phyloP scores from a whole-genome alignment of 2,329 filamentous ascomycete species.

The Cryoendolithus antarcticus region DNA sequence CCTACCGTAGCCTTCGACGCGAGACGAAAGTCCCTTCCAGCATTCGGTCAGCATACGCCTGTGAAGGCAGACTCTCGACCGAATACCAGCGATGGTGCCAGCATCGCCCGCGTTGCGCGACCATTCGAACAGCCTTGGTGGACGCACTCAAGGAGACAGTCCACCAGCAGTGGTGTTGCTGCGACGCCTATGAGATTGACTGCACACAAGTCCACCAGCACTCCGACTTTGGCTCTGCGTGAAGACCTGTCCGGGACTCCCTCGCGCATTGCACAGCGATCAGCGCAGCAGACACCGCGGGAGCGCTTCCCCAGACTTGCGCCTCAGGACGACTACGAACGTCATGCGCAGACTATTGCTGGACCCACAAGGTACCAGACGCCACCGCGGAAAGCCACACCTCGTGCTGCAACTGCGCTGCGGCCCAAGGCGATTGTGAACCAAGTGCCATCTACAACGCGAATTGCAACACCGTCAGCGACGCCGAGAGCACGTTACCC shows the following conservation, averaged over 20 bases:
- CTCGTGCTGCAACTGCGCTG: too few relatives aligned
- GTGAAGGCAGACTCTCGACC: constrained; percentile 10
- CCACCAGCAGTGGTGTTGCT: background rate
- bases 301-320: constrained; percentile 11
- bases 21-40: constrained; percentile 22
- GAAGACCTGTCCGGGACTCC: background rate
- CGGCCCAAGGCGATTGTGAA: too few relatives aligned
- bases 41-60: constrained; percentile 10
- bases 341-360: constrained; percentile 6
- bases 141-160: constrained; percentile 7
- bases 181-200: too few relatives aligned
- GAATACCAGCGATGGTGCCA: constrained; percentile 18
- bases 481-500: too few relatives aligned
- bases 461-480: too few relatives aligned
- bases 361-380: constrained; percentile 7
- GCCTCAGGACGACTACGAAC: constrained; percentile 6
- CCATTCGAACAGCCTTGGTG: constrained; percentile 12
- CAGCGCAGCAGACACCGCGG: constrained; percentile 1
- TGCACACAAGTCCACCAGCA: background rate
- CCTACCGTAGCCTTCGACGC: constrained; percentile 20
- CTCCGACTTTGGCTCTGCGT: background rate
- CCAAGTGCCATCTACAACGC: too few relatives aligned
- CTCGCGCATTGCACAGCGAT: background rate
- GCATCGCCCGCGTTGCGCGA: constrained; percentile 12
- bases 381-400: constrained; percentile 3